A percentile compares a stretch with the other conserved stretches of the same genome.
Evolutionary conservation across 2,329 filamentous ascomycete genomes (phyloP).

Genomic region (Talaromyces sp.): DNA sequence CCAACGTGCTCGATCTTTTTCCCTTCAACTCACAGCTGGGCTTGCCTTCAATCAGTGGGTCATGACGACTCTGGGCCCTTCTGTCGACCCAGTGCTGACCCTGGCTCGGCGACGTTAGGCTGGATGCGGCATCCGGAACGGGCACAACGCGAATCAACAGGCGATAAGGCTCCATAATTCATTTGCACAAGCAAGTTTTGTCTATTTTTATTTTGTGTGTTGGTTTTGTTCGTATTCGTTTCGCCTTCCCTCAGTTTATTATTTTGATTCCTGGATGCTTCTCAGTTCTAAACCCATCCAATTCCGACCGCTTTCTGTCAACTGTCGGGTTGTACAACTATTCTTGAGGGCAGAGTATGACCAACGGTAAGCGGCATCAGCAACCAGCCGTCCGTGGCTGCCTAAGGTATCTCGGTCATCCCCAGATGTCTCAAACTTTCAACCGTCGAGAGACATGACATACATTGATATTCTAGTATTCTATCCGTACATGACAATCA

Average conservation of each 20-base stretch:
- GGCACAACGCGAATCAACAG: conserved; percentile 23
- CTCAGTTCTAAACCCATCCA: not conserved
- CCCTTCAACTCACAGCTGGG: not conserved
- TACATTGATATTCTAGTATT: not conserved
- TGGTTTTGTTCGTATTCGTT: not conserved
- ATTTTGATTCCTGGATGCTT: not conserved
- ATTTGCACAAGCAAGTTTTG: conserved; percentile 12
- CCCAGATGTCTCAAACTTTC: conserved; percentile 3
- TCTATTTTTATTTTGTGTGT: not conserved
- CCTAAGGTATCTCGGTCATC: not conserved
- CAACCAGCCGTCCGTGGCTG: not conserved
- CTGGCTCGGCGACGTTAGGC: conserved; percentile 29
- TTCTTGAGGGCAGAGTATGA: not conserved
- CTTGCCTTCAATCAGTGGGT: not conserved
- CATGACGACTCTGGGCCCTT: conserved; percentile 4
- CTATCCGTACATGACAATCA: not conserved
- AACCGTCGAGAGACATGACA: not conserved
- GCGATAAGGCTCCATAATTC: conserved; percentile 26
- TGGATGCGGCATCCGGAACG: conserved; percentile 37
- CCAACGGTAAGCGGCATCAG: conserved; percentile 3
- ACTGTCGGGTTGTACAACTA: not conserved
- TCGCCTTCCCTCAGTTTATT: not conserved
- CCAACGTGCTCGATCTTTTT: not conserved
- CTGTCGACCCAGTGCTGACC: conserved; percentile 4
- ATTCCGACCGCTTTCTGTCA: not conserved